phyloP scores from a whole-genome alignment of 192 early-diverging fungal genomes.

The Coemansia sp. region DNA sequence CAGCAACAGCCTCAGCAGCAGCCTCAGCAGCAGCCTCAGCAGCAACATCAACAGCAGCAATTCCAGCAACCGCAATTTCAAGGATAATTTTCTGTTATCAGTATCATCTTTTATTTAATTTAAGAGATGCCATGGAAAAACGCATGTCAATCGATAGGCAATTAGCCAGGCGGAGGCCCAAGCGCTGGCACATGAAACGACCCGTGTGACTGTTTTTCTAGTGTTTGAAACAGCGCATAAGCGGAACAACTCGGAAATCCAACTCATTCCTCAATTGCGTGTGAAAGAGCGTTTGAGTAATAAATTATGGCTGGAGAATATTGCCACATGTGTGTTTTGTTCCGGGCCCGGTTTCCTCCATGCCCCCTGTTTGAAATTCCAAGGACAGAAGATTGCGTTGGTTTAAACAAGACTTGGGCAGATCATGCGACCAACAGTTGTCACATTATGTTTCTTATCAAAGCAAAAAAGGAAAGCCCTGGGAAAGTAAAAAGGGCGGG shows the following conservation, averaged over 20 bases:
- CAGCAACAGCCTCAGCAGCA: constrained; percentile 31
- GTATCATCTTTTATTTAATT: not conserved
- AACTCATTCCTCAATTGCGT: too few relatives aligned
- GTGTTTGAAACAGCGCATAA: constrained; percentile 2
- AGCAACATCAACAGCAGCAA: not conserved
- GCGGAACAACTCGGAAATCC: not conserved
- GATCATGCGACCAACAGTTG: too few relatives aligned
- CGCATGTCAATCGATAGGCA: not conserved
- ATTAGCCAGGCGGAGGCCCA: not conserved
- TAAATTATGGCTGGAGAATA: too few relatives aligned
- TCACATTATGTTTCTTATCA: too few relatives aligned
- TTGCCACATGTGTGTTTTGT: too few relatives aligned
- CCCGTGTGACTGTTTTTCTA: constrained; percentile 1
- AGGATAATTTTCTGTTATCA: not conserved
- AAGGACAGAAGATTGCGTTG: too few relatives aligned
- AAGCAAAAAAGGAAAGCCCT: too few relatives aligned
- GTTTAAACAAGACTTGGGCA: too few relatives aligned
- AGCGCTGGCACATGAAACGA: not conserved
- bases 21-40: constrained; percentile 11
- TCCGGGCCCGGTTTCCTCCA: too few relatives aligned
- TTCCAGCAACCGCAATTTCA: constrained; percentile 21
- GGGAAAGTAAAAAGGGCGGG: too few relatives aligned
- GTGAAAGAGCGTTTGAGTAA: too few relatives aligned
- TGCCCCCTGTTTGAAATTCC: too few relatives aligned
- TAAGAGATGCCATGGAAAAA: not conserved